These are phyloP conservation scores for Cyclotella cryptica DNA, from an alignment of 108 stramenopile species.

Conservation along the genomic window DNA sequence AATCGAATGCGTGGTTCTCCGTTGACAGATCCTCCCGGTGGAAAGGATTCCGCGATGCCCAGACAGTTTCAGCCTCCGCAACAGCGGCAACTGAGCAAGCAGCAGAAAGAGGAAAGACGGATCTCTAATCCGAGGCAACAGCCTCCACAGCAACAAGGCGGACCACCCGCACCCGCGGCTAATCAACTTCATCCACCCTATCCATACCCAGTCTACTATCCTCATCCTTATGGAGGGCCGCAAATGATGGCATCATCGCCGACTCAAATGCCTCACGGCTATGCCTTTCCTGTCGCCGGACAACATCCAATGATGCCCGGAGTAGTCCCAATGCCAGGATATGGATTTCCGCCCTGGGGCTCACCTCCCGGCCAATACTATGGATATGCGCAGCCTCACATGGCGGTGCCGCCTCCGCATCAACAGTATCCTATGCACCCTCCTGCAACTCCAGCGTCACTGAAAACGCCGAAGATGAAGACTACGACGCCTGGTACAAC, in stretches of 20 bases:
- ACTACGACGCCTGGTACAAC: constrained; percentile 5
- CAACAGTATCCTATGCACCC: constrained; percentile 23
- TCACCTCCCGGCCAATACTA: constrained; percentile 23
- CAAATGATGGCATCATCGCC: constrained; percentile 23
- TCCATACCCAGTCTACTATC: constrained; percentile 27
- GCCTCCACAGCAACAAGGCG: constrained; percentile 18
- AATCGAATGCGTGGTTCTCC: neutral
- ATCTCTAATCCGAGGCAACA: neutral
- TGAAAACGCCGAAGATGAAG: too few relatives aligned
- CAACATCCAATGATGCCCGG: constrained; percentile 12
- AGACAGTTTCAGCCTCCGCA: constrained; percentile 10
- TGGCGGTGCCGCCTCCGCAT: constrained; percentile 12
- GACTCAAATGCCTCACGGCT: constrained; percentile 2
- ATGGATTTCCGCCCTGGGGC: constrained; percentile 16
- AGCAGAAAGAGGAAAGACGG: neutral
- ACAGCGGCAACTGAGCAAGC: neutral
- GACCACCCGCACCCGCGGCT: neutral
- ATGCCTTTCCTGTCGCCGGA: constrained; percentile 9
- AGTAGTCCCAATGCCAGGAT: constrained; percentile 8
- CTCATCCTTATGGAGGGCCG: constrained; percentile 10
- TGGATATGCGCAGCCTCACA: constrained; percentile 16
- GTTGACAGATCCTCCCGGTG: neutral
- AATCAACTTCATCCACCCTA: constrained; percentile 9
- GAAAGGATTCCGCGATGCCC: neutral
- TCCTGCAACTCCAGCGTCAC: neutral